A percentile compares a stretch with the other conserved stretches of the same genome.
These are phyloP conservation scores for Starmerella stigmatis DNA, from an alignment of 805 yeast genomes.

Conservation along the genomic window DNA sequence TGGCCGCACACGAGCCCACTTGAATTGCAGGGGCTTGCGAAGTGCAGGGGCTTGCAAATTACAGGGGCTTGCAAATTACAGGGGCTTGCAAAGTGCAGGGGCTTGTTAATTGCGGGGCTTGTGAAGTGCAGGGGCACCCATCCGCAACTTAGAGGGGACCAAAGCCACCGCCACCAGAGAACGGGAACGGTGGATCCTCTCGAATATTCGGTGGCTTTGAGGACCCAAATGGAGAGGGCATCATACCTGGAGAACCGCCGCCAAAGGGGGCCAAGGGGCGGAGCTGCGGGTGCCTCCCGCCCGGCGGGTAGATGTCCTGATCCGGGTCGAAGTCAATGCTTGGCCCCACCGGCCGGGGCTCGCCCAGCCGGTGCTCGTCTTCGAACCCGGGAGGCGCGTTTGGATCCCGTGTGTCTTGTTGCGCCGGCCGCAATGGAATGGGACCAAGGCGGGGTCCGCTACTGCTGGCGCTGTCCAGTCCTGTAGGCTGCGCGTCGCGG, in stretches of 20 bases:
- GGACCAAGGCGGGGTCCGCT: too few species aligned
- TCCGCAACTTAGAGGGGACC: not conserved
- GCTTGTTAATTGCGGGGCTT: too few species aligned
- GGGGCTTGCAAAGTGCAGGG: too few species aligned
- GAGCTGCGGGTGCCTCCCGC: conserved; percentile 23
- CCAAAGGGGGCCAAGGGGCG: conserved; percentile 29
- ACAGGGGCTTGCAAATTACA: too few species aligned
- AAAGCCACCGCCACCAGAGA: not conserved
- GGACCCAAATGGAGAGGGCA: conserved; percentile 26
- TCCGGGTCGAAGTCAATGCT: conserved; percentile 29
- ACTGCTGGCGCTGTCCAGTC: too few species aligned
- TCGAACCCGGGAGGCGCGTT: conserved; percentile 37
- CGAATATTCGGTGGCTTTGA: conserved; percentile 22
- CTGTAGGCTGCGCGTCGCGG: too few species aligned
- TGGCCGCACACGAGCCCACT: too few species aligned
- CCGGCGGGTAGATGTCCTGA: conserved; percentile 34
- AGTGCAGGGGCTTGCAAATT: too few species aligned
- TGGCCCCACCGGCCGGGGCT: conserved; percentile 4
- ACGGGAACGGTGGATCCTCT: conserved; percentile 34
- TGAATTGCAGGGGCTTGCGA: too few species aligned
- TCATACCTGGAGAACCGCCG: conserved; percentile 25
- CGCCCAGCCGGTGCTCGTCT: conserved; percentile 32
- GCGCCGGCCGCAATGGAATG: too few species aligned
- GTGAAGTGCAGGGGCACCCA: not conserved
- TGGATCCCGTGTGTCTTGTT: conserved; percentile 12